phyloP scores from a whole-genome alignment of 78 protist species.

The Cavenderia fasciculata region DNA sequence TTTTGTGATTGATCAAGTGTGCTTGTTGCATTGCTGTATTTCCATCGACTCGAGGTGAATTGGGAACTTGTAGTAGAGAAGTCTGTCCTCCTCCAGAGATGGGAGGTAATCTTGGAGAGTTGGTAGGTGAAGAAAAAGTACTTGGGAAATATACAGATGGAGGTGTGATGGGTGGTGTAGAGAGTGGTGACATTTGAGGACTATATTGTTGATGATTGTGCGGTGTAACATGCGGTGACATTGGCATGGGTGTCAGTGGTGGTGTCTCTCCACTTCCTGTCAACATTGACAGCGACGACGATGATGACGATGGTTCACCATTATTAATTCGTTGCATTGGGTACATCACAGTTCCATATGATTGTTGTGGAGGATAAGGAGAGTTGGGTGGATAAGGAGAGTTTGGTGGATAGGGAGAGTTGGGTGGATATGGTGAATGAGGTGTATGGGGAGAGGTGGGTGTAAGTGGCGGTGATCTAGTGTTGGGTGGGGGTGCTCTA shows the following conservation, averaged over 20 bases:
- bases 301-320: not conserved
- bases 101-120: conserved; percentile 46
- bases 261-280: not conserved
- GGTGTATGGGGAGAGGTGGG: not conserved
- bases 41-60: conserved; percentile 25
- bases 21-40: not conserved
- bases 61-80: too few relatives aligned
- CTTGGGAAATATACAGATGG: not conserved
- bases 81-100: too few relatives aligned
- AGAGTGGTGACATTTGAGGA: conserved; percentile 8
- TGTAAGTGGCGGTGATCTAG: not conserved
- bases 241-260: not conserved
- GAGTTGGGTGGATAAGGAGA: not conserved
- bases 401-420: not conserved
- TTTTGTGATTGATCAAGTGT: not conserved
- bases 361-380: not conserved
- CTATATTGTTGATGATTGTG: not conserved
- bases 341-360: not conserved
- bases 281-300: not conserved
- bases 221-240: not conserved
- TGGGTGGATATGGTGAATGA: not conserved
- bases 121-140: conserved; percentile 3
- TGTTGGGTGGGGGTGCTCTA: not conserved
- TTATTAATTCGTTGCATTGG: not conserved
- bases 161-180: conserved; percentile 56